A percentile compares a stretch with the other conserved stretches of the same genome.
phyloP scores from a whole-genome alignment of 805 yeast genomes.

The Blastobotrys terrestris region DNA sequence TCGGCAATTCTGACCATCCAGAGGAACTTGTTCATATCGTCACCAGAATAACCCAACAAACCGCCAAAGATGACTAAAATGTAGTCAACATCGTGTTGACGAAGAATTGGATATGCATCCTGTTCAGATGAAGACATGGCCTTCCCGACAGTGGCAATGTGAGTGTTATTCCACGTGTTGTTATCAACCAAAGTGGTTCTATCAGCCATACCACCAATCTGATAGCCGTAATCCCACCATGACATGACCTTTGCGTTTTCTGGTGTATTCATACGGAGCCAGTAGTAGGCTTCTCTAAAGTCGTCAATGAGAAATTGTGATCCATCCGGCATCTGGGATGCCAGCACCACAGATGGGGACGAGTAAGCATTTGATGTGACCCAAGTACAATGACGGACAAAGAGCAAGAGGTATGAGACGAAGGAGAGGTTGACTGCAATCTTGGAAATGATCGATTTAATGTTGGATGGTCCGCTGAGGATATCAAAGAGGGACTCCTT shows the following conservation, averaged over 20 bases:
- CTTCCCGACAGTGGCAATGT: constrained; percentile 97
- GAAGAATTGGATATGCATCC: constrained; percentile 79
- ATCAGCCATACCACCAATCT: constrained; percentile 99
- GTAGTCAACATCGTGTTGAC: constrained; percentile 91
- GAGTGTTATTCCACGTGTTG: constrained; percentile 99
- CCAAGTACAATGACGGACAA: constrained; percentile 95
- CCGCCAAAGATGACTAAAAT: constrained; percentile 94
- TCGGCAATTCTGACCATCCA: constrained; percentile 99
- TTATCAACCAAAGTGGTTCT: constrained; percentile 97
- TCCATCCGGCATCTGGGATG: constrained; percentile 81
- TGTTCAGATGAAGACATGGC: constrained; percentile 92
- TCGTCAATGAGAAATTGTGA: constrained; percentile 83
- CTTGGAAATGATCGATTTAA: constrained; percentile 42
- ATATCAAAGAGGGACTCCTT: constrained; percentile 16
- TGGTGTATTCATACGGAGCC: constrained; percentile 96
- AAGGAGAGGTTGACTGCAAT: constrained; percentile 60
- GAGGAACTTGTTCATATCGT: constrained; percentile 90
- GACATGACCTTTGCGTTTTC: constrained; percentile 96
- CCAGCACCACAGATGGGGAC: constrained; percentile 93
- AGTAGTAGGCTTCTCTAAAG: constrained; percentile 96
- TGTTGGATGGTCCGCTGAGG: constrained; percentile 15
- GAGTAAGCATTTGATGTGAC: constrained; percentile 94
- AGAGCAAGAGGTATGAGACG: constrained; percentile 64
- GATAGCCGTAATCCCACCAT: constrained; percentile 99
- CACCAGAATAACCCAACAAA: constrained; percentile 86